Percentiles rank a stretch among this genome's conserved stretches.
These are phyloP conservation scores for Austropuccinia psidii DNA, from an alignment of 1,284 basidiomycete genomes.

Conservation along the genomic window DNA sequence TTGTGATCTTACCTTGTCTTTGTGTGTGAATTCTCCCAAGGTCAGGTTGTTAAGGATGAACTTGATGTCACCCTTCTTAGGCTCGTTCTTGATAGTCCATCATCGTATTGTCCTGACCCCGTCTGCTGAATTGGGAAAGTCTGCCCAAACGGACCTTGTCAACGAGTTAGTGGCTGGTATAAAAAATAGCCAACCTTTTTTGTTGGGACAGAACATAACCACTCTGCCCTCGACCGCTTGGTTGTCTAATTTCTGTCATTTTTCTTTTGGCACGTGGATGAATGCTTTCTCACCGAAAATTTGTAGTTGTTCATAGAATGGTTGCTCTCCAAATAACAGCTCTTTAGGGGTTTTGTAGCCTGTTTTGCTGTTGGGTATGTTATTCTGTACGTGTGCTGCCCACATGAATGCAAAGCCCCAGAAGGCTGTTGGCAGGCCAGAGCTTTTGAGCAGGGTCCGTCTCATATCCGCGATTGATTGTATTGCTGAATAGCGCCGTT, in stretches of 20 bases:
- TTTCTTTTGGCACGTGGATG: background rate
- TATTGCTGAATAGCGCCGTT: background rate
- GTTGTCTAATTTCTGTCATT: background rate
- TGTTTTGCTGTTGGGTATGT: background rate
- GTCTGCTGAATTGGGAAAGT: too few relatives aligned
- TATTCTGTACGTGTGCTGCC: background rate
- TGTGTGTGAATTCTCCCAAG: too few relatives aligned
- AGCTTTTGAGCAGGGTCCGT: background rate
- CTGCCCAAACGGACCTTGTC: too few relatives aligned
- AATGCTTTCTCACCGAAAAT: background rate
- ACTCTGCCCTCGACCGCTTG: background rate
- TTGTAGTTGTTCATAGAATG: background rate
- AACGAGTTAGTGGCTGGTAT: too few relatives aligned
- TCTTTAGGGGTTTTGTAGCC: background rate
- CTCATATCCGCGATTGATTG: background rate
- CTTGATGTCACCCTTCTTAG: too few relatives aligned
- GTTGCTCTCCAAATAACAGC: background rate
- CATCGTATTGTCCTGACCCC: too few relatives aligned
- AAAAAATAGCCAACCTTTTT: too few relatives aligned
- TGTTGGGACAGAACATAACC: too few relatives aligned
- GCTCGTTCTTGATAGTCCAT: too few relatives aligned
- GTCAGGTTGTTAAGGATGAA: too few relatives aligned
- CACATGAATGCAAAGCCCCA: background rate
- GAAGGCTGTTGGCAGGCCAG: background rate
- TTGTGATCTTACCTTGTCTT: too few relatives aligned